phyloP scores from a whole-genome alignment of 2,329 filamentous ascomycete species.

The Scytalidium lignicola region DNA sequence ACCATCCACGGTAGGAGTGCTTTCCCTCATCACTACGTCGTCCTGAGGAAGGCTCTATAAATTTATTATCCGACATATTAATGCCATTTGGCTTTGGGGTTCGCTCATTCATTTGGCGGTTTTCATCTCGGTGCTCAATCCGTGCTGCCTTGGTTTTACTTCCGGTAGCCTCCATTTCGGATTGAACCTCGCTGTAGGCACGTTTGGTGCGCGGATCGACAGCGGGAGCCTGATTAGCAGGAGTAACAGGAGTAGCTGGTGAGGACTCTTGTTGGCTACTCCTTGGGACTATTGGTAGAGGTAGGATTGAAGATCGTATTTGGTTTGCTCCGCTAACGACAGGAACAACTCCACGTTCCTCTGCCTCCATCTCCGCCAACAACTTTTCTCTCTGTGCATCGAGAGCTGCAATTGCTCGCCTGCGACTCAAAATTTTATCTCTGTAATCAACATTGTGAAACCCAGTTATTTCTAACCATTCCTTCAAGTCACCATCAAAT shows the following conservation, averaged over 20 bases:
- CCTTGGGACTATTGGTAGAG: conserved; percentile 15
- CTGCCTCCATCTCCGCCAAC: conserved; percentile 22
- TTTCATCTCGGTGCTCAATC: conserved; percentile 15
- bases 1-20: conserved; percentile 10
- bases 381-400: conserved; percentile 27
- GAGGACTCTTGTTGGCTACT: not conserved
- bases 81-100: conserved; percentile 18
- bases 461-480: conserved; percentile 31
- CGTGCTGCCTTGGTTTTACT: conserved; percentile 17
- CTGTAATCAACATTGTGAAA: conserved; percentile 30
- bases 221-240: not conserved
- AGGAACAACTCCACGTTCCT: conserved; percentile 16
- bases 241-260: not conserved
- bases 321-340: conserved; percentile 1
- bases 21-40: conserved; percentile 17
- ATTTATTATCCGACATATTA: conserved; percentile 10
- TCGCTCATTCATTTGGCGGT: conserved; percentile 15
- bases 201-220: conserved; percentile 22
- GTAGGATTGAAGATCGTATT: conserved; percentile 15
- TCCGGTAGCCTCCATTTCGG: conserved; percentile 7
- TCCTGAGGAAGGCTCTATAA: conserved; percentile 2
- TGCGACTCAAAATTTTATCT: conserved; percentile 22
- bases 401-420: conserved; percentile 24
- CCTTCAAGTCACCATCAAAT: conserved; percentile 26
- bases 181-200: conserved; percentile 19